These are phyloP conservation scores for Cordyceps militaris DNA, from an alignment of 2,329 filamentous ascomycete genomes.

Conservation along the genomic window DNA sequence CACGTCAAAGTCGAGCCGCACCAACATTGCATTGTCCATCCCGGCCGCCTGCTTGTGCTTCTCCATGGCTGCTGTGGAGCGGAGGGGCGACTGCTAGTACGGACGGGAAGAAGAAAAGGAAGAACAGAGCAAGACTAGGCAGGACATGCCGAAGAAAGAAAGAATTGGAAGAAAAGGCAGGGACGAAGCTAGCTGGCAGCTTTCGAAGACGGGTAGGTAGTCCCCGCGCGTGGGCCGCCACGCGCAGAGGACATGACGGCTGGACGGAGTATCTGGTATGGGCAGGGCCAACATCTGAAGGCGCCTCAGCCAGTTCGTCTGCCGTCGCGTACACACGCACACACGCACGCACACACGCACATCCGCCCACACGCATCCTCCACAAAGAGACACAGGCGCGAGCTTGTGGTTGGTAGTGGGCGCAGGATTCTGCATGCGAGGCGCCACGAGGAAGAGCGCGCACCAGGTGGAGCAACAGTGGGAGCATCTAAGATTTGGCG, in stretches of 20 bases:
- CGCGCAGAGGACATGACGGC: neutral
- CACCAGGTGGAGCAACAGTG: constrained; percentile 2
- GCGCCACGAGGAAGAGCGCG: constrained; percentile 1
- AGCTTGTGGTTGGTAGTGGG: constrained; percentile 1
- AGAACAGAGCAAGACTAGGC: neutral
- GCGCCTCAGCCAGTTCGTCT: neutral
- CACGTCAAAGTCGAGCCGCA: constrained; percentile 1
- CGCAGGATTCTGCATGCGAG: constrained; percentile 6
- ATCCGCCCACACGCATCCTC: constrained; percentile 4
- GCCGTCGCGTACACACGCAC: constrained; percentile 5
- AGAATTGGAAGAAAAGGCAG: neutral
- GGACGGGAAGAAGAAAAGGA: neutral
- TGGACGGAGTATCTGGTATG: constrained; percentile 13
- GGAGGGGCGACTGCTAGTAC: neutral
- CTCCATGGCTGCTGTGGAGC: neutral
- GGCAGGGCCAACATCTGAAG: constrained; percentile 1
- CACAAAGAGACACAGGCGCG: constrained; percentile 1
- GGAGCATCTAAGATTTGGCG: constrained; percentile 9
- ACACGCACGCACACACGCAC: constrained; percentile 6
- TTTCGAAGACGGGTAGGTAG: neutral
- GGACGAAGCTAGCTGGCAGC: neutral
- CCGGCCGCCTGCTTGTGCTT: neutral
- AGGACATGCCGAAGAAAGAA: neutral
- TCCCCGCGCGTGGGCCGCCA: neutral
- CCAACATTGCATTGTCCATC: neutral